Base-by-base conservation (phyloP, 345 rosid genomes). In the Draba incana region DNA sequence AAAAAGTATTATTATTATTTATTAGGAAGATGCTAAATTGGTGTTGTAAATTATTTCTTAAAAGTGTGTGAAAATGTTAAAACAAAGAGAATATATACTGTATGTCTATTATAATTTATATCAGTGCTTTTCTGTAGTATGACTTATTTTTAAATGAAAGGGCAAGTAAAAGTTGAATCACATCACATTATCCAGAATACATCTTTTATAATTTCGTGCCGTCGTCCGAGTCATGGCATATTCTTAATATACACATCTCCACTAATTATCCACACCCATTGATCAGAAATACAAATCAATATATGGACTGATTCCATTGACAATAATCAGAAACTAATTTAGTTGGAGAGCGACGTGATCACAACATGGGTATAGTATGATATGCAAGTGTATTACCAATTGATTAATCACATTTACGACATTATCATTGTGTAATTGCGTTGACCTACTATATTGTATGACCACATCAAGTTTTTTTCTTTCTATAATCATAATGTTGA, bases 311-410 rank as follows among this genome's bases (percentile, higher is more conserved):
- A 23, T 57, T 57, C 48, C 20, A 39, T 3, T 11, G 5, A 47
- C 2, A 47, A 25, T 13, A n/a, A 63, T 10, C 4, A 57, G 35
- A 24, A 65, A 3, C 0, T 57, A 59, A 60, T 20, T 58, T 53
- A 51, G 67, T 13, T 59, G 62, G 68, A 33, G 4, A 62, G 33
- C 50, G 72, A 74, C 72, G 68, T 74, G 72, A 66, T 59, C 31
- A 66, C 68, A 57, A 74, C 72, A 74, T 59, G 63, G 54, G 57
- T 59, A 27, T 60, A 20, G 20, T 10, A 44, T 49, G 54, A 50
- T 35, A 35, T 58, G 33, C 20, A 20, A 20, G 20, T 27, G n/a
- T 45, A 30, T 28, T 30, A 57, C 71, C 58, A 56, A 45, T 30
- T 37, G 48, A 63, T 46, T 42, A 56, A 56, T 47, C 12, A 55